Evolutionary conservation across 164 flowering plant species (phyloP).

Genomic region (Chimonanthus salicifolius): DNA sequence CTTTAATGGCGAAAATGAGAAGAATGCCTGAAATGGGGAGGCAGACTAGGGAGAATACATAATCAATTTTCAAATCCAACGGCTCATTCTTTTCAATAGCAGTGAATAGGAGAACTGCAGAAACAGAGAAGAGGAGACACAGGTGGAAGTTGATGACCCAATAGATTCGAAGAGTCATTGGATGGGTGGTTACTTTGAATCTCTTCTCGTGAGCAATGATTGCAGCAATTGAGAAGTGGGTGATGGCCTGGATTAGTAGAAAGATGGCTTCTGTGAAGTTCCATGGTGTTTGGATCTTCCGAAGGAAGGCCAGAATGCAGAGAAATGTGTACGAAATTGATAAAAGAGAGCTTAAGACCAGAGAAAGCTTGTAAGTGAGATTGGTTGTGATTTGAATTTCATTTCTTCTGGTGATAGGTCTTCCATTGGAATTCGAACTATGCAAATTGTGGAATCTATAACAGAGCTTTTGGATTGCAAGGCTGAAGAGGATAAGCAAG

Average conservation of each 20-base stretch:
- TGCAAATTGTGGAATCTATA: conserved; percentile 26
- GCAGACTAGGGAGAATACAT: conserved; percentile 34
- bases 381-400: conserved; percentile 22
- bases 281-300: conserved; percentile 30
- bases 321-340: conserved; percentile 33
- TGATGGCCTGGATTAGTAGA: conserved; percentile 57
- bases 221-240: conserved; percentile 36
- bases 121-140: conserved; percentile 34
- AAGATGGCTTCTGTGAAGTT: conserved; percentile 43
- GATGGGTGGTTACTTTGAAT: conserved; percentile 57
- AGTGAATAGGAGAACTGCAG: conserved; percentile 41
- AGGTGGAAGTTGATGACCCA: conserved; percentile 52
- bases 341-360: conserved; percentile 36
- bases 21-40: conserved; percentile 46
- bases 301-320: conserved; percentile 37
- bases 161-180: conserved; percentile 54
- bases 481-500: conserved; percentile 36
- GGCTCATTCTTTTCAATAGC: conserved; percentile 7
- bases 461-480: conserved; percentile 39
- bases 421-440: conserved; percentile 18
- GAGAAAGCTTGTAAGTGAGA: conserved; percentile 49
- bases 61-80: conserved; percentile 41
- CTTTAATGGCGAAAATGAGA: conserved; percentile 42
- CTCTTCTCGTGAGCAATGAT: conserved; percentile 68
- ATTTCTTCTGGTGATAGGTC: conserved; percentile 29